Base-by-base conservation (phyloP, 768 basidiomycete species). In the Arthromyces matolae region DNA sequence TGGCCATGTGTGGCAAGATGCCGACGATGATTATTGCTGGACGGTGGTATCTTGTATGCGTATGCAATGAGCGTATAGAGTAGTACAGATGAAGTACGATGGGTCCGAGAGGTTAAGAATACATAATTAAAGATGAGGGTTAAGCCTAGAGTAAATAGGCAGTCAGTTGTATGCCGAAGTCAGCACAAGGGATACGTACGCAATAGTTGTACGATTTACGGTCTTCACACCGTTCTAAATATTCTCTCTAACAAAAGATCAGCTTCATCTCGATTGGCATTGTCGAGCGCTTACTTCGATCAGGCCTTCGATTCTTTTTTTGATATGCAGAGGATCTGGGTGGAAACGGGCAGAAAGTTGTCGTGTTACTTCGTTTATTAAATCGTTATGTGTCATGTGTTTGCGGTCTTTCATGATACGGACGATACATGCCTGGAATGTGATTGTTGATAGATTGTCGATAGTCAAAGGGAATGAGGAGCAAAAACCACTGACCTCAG, bases 401-500 rank as follows among this genome's bases (percentile, higher is more conserved):
- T 97, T 97, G 46, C 93, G 74, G 62, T 92, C 86, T 69, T 98
- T 98, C 95, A 99, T 98, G 23, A 97, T 84, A 25, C 96, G 84
- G 20, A 99, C 96, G 53, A 98, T 87, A 60, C 92, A 97, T 1
- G 96, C 96, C 94, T 99, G 39, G n/a, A 36, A 41, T 18, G 27
- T 34, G 41, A 40, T 29, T 50, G 18, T 14, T 38, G 27, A 53
- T 35, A 51, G 14, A 34, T 28, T 10, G n/a, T n/a, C n/a, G n/a
- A 14, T 35, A 31, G 32, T 19, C 10, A 24, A 23, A 31, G 8
- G 27, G 28, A 20, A 32, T 67, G 80, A 5, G n/a, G n/a, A n/a
- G n/a, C 13, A 28, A n/a, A 22, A 16, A 25, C 24, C 8, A 37
- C 35, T 44, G 51, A 92, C 95, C 72, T 98, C 95, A 36, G 84